Percentiles rank a stretch among this genome's conserved stretches.
These are phyloP conservation scores for Xylaria sp. DNA, from an alignment of 2,329 filamentous ascomycete genomes.

Conservation along the genomic window DNA sequence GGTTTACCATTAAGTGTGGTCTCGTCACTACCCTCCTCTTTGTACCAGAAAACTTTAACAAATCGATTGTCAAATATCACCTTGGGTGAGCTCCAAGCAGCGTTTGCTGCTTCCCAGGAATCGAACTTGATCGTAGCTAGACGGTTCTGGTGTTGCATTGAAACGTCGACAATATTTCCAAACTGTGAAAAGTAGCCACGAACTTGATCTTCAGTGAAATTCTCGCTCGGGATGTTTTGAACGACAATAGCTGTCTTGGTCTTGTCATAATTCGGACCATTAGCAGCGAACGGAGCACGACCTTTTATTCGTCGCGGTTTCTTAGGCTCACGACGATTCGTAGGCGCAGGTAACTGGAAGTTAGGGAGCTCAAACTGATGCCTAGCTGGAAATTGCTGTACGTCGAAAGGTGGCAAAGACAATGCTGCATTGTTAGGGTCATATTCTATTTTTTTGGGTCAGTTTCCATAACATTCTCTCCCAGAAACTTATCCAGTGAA, in stretches of 20 bases:
- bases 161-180: conserved; percentile 71
- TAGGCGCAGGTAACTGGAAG: conserved; percentile 39
- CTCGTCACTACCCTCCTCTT: conserved; percentile 57
- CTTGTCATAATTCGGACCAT: conserved; percentile 71
- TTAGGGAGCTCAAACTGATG: conserved; percentile 36
- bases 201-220: conserved; percentile 73
- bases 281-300: conserved; percentile 71
- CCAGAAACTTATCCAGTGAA: background rate
- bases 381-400: conserved; percentile 33
- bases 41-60: conserved; percentile 85
- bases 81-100: conserved; percentile 80
- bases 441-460: conserved; percentile 59
- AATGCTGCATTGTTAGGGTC: conserved; percentile 66
- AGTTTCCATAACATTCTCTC: conserved; percentile 18
- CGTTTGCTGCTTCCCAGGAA: conserved; percentile 72
- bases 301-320: conserved; percentile 53
- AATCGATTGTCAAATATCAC: conserved; percentile 87
- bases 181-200: conserved; percentile 78
- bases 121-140: conserved; percentile 77
- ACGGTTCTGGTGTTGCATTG: conserved; percentile 73
- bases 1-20: conserved; percentile 45
- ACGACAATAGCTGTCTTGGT: conserved; percentile 77
- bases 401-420: conserved; percentile 37
- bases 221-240: conserved; percentile 79
- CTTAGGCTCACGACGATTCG: conserved; percentile 51